Evolutionary conservation across 441 rosid species (phyloP).

Genomic region (Gossypium davidsonii): DNA sequence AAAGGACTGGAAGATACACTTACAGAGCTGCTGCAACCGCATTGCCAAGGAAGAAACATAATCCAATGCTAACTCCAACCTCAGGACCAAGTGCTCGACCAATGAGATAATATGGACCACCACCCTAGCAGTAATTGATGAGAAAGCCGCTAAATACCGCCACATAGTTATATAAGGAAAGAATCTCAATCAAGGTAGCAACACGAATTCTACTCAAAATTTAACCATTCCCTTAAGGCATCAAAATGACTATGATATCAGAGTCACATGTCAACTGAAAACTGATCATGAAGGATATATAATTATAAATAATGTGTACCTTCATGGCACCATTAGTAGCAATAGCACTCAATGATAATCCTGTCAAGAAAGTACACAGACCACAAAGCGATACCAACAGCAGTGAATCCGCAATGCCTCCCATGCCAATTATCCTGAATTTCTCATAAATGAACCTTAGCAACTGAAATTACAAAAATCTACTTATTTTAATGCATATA

Average conservation of each 20-base stretch:
- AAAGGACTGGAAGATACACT: slow-evolving; percentile 37
- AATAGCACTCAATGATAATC: slow-evolving; percentile 95
- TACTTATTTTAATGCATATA: not conserved
- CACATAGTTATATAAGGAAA: not conserved
- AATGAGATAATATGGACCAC: slow-evolving; percentile 98
- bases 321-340: slow-evolving; percentile 99
- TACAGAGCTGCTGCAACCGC: slow-evolving; percentile 99
- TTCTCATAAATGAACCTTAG: slow-evolving; percentile 14
- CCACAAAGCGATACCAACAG: slow-evolving; percentile 87
- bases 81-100: slow-evolving; percentile 99
- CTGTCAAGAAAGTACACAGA: slow-evolving; percentile 83
- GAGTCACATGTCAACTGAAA: not conserved
- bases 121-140: slow-evolving; percentile 53
- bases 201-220: not conserved
- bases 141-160: slow-evolving; percentile 12
- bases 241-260: not conserved
- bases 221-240: not conserved
- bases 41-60: slow-evolving; percentile 97
- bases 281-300: not conserved
- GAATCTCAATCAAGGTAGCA: not conserved
- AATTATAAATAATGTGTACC: slow-evolving; percentile 31
- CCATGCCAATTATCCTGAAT: slow-evolving; percentile 98
- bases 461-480: not conserved
- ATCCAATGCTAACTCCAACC: slow-evolving; percentile 98
- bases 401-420: slow-evolving; percentile 78